Evolutionary conservation across 495 filamentous ascomycete species (phyloP), one percentile per base, ranked within the genome.

Genomic region (Xylaria curta): DNA sequence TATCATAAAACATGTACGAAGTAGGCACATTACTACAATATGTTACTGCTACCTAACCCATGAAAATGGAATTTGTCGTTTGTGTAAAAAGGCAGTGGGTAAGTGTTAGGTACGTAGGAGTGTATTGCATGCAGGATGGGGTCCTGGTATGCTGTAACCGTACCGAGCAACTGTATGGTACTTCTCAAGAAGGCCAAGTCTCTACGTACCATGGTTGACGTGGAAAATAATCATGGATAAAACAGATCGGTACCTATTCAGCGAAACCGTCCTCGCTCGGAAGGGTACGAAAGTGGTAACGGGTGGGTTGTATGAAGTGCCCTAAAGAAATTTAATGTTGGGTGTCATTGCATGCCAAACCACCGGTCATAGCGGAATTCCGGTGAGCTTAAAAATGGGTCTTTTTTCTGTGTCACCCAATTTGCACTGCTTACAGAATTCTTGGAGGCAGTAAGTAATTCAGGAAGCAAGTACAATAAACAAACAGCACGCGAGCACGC

Each of bases 281-380:
- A 56, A 56, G 24, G 12, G 53, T 17, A 56, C 53, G 53, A 31
- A 56, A 17, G 13, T 17, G 26, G 53, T 31, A 56, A 56, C 53
- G 26, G 26, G 26, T 2, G 21, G 53, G 21, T 31, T 24, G 53
- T 31, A 10, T 56, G 28, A 26, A 12, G 38, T 12, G 12, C 38
- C 38, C 38, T 42, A 13, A 12, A 17, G 13, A 56, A 10, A 54
- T 31, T 17, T 17, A 2, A 26, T 17, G 9, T 31, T 56, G 53
- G 53, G 53, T 56, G 53, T 17, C 53, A 56, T 17, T 31, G 53
- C 53, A 56, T 56, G 26, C 17, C 53, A 56, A 56, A 56, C 12
- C 53, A 13, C 15, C 53, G 53, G 53, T 31, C 17, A 31, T 56
- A 56, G 53, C 53, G 53, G 53, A 17, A 51, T 51, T 51, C 47